A percentile compares a stretch with the other conserved stretches of the same genome.
These are phyloP conservation scores for Fremontodendron californicum DNA, from an alignment of 345 rosid genomes.

Conservation along the genomic window DNA sequence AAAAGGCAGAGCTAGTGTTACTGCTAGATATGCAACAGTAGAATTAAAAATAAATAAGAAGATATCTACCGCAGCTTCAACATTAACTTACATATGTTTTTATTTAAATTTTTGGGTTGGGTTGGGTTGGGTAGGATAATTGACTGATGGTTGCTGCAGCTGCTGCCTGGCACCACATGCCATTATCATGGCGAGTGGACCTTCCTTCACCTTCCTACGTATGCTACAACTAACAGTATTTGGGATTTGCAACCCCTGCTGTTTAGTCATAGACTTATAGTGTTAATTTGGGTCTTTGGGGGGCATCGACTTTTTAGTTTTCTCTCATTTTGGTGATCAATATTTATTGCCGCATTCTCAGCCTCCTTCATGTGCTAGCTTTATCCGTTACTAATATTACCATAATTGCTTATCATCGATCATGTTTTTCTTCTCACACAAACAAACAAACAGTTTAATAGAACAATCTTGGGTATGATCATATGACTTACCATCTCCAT, in stretches of 20 bases:
- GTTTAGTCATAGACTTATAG: not conserved
- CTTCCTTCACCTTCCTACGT: not conserved
- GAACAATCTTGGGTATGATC: not conserved
- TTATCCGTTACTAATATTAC: not conserved
- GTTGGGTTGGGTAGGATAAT: not conserved
- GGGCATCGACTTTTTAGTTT: not conserved
- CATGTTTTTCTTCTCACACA: not conserved
- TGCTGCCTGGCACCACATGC: not conserved
- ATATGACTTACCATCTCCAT: not conserved
- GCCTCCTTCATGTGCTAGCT: not conserved
- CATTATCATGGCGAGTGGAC: not conserved
- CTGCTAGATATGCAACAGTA: too few relatives aligned
- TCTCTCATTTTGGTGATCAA: not conserved
- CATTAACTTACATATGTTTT: not conserved
- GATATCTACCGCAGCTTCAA: not conserved
- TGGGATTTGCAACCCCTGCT: not conserved
- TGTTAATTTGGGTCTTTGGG: not conserved
- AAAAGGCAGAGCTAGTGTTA: too few relatives aligned
- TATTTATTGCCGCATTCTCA: not conserved
- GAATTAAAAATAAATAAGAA: too few relatives aligned
- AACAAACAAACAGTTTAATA: not conserved
- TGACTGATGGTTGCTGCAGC: not conserved
- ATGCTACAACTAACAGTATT: not conserved
- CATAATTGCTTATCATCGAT: not conserved
- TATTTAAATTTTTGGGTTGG: too few relatives aligned